Evolutionary conservation across 345 rosid genomes (phyloP).

Genomic region (Salix koriyanagi): DNA sequence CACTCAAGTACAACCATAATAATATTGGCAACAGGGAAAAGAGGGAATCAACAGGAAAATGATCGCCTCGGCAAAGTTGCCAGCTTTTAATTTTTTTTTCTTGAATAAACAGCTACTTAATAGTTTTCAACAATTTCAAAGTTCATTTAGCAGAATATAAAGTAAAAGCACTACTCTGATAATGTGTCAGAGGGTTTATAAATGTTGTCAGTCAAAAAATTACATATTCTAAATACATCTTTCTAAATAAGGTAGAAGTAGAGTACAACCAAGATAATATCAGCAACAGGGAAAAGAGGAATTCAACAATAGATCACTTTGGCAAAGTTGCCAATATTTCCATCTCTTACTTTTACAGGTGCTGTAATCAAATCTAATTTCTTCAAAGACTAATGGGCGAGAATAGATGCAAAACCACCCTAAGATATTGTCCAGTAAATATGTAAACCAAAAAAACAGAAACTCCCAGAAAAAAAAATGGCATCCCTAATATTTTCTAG

Average conservation of each 20-base stretch:
- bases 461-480: not conserved
- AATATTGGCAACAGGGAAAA: conserved; percentile 53
- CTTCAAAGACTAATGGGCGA: not conserved
- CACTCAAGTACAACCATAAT: not conserved
- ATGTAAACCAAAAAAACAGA: not conserved
- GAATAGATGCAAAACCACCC: not conserved
- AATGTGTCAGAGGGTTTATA: not conserved
- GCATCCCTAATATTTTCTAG: not conserved
- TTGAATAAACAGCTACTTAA: not conserved
- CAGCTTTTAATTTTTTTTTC: not conserved
- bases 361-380: not conserved
- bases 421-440: not conserved
- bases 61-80: conserved; percentile 57
- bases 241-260: not conserved
- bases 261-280: conserved; percentile 4
- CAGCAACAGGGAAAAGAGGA: conserved; percentile 53
- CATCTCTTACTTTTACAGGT: not conserved
- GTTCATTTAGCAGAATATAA: not conserved
- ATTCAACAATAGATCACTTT: conserved; percentile 36
- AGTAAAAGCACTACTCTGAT: not conserved
- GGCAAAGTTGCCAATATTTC: conserved; percentile 40
- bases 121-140: too few species aligned
- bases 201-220: not conserved
- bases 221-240: not conserved
- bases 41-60: conserved; percentile 32